Percentiles rank a stretch among this genome's conserved stretches.
phyloP scores from a whole-genome alignment of 805 yeast genomes.

The Sugiyamaella qingdaonensis region DNA sequence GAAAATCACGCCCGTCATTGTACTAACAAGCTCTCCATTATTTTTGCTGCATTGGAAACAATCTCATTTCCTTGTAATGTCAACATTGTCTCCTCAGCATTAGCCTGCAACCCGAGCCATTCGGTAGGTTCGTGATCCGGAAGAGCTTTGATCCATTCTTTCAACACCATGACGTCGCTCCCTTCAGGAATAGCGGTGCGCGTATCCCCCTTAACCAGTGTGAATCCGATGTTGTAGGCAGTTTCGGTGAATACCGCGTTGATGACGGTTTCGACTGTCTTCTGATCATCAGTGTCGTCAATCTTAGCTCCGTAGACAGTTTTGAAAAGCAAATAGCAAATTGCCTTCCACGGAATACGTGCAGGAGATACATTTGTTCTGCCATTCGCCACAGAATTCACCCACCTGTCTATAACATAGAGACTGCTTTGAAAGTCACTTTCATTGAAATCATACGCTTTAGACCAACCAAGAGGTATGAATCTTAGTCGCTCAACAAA shows the following conservation, averaged over 20 bases:
- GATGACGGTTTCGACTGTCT: conserved; percentile 19
- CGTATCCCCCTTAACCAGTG: conserved; percentile 12
- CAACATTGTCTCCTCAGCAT: conserved; percentile 37
- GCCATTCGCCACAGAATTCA: conserved; percentile 29
- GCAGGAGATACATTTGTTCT: conserved; percentile 43
- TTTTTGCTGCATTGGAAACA: not conserved
- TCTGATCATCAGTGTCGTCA: conserved; percentile 23
- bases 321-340: conserved; percentile 47
- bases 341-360: conserved; percentile 50
- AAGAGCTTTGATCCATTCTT: conserved; percentile 47
- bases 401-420: conserved; percentile 40
- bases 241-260: conserved; percentile 12
- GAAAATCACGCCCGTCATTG: no score
- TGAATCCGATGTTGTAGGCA: conserved; percentile 34
- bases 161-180: conserved; percentile 32
- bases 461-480: conserved; percentile 59
- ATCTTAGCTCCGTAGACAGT: conserved; percentile 56
- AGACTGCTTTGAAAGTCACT: conserved; percentile 58
- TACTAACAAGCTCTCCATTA: not conserved
- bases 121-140: conserved; percentile 51
- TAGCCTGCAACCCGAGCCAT: conserved; percentile 50
- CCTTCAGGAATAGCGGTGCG: conserved; percentile 48
- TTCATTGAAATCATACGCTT: conserved; percentile 65
- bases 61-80: not conserved
- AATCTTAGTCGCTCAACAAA: conserved; percentile 56